Evolutionary conservation across 1,284 basidiomycete genomes (phyloP), one percentile per base, ranked within the genome.

Genomic region (Boletus albobrunnescens): DNA sequence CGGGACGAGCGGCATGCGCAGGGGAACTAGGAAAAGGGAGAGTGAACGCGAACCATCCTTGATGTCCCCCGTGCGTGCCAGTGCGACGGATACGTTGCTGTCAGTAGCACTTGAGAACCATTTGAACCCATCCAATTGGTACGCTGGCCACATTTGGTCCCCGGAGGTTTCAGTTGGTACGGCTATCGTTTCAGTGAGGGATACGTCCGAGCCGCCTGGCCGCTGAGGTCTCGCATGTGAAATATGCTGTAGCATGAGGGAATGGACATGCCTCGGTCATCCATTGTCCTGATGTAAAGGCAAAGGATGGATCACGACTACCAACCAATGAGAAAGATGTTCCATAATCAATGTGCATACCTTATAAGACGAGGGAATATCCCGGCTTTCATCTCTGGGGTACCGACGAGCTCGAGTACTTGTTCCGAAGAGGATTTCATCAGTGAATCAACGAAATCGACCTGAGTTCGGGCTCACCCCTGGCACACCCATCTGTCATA

Each of bases 91-190:
- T 14, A 89, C 69, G 47, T 90, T 73, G 53, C 81, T 81, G 56
- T 91, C 89, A 0, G 87, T 87, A 1, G 88, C 89, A 45, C 84
- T 87, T 11, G 86, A 87, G 69, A 91, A 91, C 88, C 87, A 87
- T 67, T 89, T 89, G 67, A 89, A 80, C 1, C 87, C 85, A 53
- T 87, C 69, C 22, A 89, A 64, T 17, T 59, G 67, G 60, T 83
- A 86, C 36, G 69, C 62, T 3, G 74, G 67, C n/a, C 83, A 79
- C 40, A 79, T 73, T 6, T 56, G 52, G 47, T 68, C 46, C 2
- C 42, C 56, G 7, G 56, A 58, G 36, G 61, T 58, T 6, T 66
- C 61, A 0, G 71, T 63, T 2, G 64, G 60, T 41, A 60, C 47
- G 2, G 87, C 88, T 0, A 70, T 69, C 0, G 87, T 91, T 65